Conservation (phyloP, 495 filamentous ascomycete species). For the Daldinia grandis region DNA sequence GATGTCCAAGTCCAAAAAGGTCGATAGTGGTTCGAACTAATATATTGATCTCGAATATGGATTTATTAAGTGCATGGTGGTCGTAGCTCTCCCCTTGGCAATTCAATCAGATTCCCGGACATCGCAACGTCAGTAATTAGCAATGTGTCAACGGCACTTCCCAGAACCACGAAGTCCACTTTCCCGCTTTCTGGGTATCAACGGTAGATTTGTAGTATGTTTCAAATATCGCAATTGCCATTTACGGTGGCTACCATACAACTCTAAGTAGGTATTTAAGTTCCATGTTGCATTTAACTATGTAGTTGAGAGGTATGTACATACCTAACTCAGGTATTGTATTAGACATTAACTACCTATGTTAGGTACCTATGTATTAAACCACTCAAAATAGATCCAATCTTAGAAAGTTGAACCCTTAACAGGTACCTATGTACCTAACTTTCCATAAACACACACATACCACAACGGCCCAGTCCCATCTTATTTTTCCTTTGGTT, state of each 20-base stretch:
- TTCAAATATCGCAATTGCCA: conserved; percentile 12
- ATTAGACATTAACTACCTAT: neutral
- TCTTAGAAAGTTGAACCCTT: neutral
- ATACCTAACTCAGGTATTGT: neutral
- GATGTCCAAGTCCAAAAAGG: conserved; percentile 6
- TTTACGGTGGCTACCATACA: neutral
- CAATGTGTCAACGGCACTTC: conserved; percentile 43
- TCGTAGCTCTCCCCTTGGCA: conserved; percentile 16
- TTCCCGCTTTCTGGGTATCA: conserved; percentile 39
- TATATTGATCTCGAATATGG: conserved; percentile 15
- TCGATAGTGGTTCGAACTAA: conserved; percentile 18
- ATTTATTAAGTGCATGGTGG: conserved; percentile 7
- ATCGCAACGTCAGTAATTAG: conserved; percentile 33
- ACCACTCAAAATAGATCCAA: neutral
- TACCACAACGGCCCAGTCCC: neutral
- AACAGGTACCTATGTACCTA: no score
- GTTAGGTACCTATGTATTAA: neutral
- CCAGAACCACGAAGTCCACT: conserved; percentile 33
- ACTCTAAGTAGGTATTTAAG: neutral
- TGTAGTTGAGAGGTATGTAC: neutral
- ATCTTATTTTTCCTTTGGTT: neutral
- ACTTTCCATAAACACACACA: neutral
- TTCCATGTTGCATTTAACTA: neutral
- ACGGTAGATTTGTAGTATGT: conserved; percentile 27
- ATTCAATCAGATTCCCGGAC: conserved; percentile 40